A percentile compares a stretch with the other conserved stretches of the same genome.
Conservation (phyloP, 768 basidiomycete species). For the Neoboletus brunneissimus region DNA sequence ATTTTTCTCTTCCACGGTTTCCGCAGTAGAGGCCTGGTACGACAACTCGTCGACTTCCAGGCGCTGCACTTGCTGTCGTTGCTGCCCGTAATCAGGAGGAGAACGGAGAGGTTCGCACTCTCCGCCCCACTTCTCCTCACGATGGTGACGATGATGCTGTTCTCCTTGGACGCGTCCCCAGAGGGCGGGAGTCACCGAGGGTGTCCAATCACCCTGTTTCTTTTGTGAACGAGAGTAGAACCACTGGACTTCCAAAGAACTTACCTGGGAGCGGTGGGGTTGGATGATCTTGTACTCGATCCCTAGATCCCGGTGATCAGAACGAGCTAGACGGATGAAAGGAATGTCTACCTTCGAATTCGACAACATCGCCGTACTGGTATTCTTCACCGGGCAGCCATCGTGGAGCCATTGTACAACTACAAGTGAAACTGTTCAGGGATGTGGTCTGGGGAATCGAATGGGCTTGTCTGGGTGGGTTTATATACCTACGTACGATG, state of each 20-base stretch:
- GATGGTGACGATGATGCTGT: constrained; percentile 20
- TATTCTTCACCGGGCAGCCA: constrained; percentile 71
- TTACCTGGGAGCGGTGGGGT: constrained; percentile 65
- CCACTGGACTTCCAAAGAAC: not conserved
- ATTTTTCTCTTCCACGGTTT: constrained; percentile 42
- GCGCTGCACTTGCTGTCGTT: constrained; percentile 18
- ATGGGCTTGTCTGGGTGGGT: not conserved
- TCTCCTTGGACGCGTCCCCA: constrained; percentile 55
- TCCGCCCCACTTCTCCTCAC: constrained; percentile 17
- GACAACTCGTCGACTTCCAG: constrained; percentile 24
- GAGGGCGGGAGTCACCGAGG: constrained; percentile 56
- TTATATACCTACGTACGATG: constrained; percentile 21
- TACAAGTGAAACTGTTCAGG: constrained; percentile 1
- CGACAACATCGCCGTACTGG: constrained; percentile 50
- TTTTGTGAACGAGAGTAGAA: constrained; percentile 4
- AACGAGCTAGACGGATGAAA: not conserved
- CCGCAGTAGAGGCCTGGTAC: constrained; percentile 15
- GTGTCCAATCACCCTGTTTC: constrained; percentile 64
- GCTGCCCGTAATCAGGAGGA: constrained; percentile 17
- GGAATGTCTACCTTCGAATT: constrained; percentile 48
- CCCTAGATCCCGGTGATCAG: constrained; percentile 32
- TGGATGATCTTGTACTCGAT: constrained; percentile 67
- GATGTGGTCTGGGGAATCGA: constrained; percentile 1
- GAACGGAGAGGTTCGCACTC: constrained; percentile 12
- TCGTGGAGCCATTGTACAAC: constrained; percentile 36